These are phyloP conservation scores for Colletotrichum liriopes DNA, from an alignment of 2,329 filamentous ascomycete genomes.

Conservation along the genomic window DNA sequence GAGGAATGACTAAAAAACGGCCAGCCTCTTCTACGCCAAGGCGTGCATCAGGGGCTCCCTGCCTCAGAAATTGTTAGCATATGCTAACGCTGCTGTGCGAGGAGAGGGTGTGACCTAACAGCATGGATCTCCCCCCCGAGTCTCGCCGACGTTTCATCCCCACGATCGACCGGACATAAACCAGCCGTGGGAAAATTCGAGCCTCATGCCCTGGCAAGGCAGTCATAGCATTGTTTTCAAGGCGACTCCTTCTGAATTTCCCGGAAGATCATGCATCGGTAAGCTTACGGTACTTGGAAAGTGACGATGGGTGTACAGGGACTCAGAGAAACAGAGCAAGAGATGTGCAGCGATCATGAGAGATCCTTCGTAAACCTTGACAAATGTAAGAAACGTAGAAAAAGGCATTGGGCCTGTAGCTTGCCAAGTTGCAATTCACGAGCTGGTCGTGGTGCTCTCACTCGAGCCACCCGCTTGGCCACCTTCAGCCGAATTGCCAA, in stretches of 20 bases:
- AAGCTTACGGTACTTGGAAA: conserved; percentile 17
- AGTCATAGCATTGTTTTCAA: neutral
- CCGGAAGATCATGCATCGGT: conserved; percentile 13
- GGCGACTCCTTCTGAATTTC: neutral
- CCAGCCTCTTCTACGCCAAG: conserved; percentile 20
- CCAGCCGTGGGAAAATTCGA: neutral
- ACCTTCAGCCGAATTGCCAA: neutral
- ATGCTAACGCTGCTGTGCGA: conserved; percentile 11
- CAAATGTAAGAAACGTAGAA: neutral
- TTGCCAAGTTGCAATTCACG: neutral
- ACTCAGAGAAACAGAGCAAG: neutral
- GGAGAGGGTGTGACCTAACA: neutral
- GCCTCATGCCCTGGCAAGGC: neutral
- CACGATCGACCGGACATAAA: conserved; percentile 36
- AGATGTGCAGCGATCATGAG: conserved; percentile 24
- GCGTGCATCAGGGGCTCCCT: conserved; percentile 36
- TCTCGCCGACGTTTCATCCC: conserved; percentile 36
- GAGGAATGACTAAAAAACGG: neutral
- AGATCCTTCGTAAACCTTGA: neutral
- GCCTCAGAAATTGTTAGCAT: conserved; percentile 28
- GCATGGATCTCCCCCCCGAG: conserved; percentile 13
- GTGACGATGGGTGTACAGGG: neutral
- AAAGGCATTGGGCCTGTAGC: neutral
- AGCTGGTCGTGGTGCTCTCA: neutral
- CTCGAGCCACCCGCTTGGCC: neutral